Evolutionary conservation across 2,329 filamentous ascomycete species (phyloP).

Genomic region (Ceratocystis albifundus): DNA sequence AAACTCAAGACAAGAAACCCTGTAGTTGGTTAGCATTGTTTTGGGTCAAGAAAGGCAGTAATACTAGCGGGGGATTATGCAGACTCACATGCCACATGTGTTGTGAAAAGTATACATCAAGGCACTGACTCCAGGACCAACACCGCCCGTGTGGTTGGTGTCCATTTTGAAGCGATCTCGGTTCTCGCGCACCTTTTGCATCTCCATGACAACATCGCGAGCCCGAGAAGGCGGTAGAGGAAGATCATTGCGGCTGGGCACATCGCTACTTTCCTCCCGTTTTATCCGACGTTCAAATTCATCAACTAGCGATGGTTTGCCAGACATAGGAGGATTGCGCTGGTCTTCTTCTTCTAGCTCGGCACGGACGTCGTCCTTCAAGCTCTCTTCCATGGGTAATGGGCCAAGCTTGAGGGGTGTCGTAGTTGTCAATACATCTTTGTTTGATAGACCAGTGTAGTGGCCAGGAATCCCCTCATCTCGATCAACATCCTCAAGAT

Average conservation of each 20-base stretch:
- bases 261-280: slow-evolving; percentile 77
- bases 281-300: slow-evolving; percentile 84
- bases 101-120: slow-evolving; percentile 99
- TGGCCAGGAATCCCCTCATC: slow-evolving; percentile 54
- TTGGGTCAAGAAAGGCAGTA: neutral
- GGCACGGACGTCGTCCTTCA: slow-evolving; percentile 74
- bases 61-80: neutral
- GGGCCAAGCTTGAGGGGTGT: slow-evolving; percentile 62
- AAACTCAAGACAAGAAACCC: slow-evolving; percentile 88
- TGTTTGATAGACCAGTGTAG: slow-evolving; percentile 50
- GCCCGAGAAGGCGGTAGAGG: slow-evolving; percentile 81
- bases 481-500: slow-evolving; percentile 51
- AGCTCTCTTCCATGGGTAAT: slow-evolving; percentile 68
- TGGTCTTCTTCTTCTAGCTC: slow-evolving; percentile 78
- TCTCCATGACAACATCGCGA: slow-evolving; percentile 84
- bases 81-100: slow-evolving; percentile 67
- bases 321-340: slow-evolving; percentile 58
- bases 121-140: slow-evolving; percentile 72
- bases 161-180: slow-evolving; percentile 86
- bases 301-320: slow-evolving; percentile 64
- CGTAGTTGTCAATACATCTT: slow-evolving; percentile 46
- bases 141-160: slow-evolving; percentile 61
- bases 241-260: slow-evolving; percentile 63
- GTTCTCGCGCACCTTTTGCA: slow-evolving; percentile 86
- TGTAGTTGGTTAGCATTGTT: slow-evolving; percentile 31